phyloP scores from a whole-genome alignment of 2,329 filamentous ascomycete genomes.

The Metarhizium anisopliae region DNA sequence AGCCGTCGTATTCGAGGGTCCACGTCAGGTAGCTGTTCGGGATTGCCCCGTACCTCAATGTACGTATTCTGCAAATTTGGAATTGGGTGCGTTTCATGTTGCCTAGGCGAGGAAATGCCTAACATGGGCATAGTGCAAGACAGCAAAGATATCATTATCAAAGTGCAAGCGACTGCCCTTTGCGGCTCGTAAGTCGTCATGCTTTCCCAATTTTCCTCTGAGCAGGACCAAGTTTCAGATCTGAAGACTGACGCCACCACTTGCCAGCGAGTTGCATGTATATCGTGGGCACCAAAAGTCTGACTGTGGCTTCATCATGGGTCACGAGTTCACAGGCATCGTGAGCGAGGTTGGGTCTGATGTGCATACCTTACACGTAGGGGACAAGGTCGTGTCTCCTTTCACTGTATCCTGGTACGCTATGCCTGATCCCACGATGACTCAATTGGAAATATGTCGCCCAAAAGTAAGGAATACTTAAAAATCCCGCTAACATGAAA shows the following conservation, averaged over 20 bases:
- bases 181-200: constrained; percentile 67
- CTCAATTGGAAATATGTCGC: background rate
- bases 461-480: background rate
- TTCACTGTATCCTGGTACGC: constrained; percentile 73
- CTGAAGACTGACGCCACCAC: background rate
- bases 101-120: background rate
- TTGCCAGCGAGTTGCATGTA: constrained; percentile 67
- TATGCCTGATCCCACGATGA: background rate
- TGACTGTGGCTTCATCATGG: constrained; percentile 56
- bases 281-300: constrained; percentile 74
- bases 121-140: constrained; percentile 45
- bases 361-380: constrained; percentile 61
- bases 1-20: constrained; percentile 79
- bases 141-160: constrained; percentile 69
- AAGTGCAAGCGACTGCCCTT: constrained; percentile 72
- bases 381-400: constrained; percentile 72
- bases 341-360: constrained; percentile 58
- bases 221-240: background rate
- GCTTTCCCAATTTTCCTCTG: constrained; percentile 2
- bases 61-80: constrained; percentile 7
- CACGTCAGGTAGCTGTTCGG: constrained; percentile 65
- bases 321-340: constrained; percentile 79
- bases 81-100: background rate
- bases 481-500: background rate
- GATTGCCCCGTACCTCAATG: constrained; percentile 67